These are phyloP conservation scores for Fragosphaeria purpurea DNA, from an alignment of 2,329 filamentous ascomycete species.

Conservation along the genomic window DNA sequence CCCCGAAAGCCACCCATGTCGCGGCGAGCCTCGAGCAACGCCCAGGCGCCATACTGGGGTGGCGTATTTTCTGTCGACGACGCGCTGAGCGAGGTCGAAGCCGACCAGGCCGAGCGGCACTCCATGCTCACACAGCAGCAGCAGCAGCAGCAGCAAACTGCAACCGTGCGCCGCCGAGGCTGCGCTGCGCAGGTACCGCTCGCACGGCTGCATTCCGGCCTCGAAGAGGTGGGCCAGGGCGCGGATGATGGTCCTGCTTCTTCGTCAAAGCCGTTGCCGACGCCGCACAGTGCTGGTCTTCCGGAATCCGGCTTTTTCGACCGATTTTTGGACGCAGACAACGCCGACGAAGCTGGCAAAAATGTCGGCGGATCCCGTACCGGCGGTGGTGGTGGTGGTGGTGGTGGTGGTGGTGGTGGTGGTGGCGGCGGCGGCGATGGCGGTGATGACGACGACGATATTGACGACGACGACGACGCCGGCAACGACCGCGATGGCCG, in stretches of 20 bases:
- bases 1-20: slow-evolving; percentile 63
- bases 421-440: slow-evolving; percentile 12
- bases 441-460: slow-evolving; percentile 24
- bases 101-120: slow-evolving; percentile 47
- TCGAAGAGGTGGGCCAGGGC: slow-evolving; percentile 16
- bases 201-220: slow-evolving; percentile 20
- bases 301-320: slow-evolving; percentile 1
- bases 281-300: neutral
- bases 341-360: slow-evolving; percentile 8
- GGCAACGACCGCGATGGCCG: slow-evolving; percentile 27
- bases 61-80: slow-evolving; percentile 89
- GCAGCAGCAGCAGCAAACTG: slow-evolving; percentile 12
- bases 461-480: slow-evolving; percentile 26
- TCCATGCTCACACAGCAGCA: too few relatives aligned
- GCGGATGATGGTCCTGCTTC: slow-evolving; percentile 13
- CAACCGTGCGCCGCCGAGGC: slow-evolving; percentile 5
- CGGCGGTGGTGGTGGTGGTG: too few relatives aligned
- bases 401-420: too few relatives aligned
- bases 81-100: slow-evolving; percentile 68
- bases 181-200: slow-evolving; percentile 7
- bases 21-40: slow-evolving; percentile 64
- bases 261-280: neutral
- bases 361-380: too few relatives aligned
- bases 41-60: slow-evolving; percentile 64
- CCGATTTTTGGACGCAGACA: neutral